These are phyloP conservation scores for Agarophyton chilense DNA, from an alignment of 23 red algal species.

Conservation along the genomic window DNA sequence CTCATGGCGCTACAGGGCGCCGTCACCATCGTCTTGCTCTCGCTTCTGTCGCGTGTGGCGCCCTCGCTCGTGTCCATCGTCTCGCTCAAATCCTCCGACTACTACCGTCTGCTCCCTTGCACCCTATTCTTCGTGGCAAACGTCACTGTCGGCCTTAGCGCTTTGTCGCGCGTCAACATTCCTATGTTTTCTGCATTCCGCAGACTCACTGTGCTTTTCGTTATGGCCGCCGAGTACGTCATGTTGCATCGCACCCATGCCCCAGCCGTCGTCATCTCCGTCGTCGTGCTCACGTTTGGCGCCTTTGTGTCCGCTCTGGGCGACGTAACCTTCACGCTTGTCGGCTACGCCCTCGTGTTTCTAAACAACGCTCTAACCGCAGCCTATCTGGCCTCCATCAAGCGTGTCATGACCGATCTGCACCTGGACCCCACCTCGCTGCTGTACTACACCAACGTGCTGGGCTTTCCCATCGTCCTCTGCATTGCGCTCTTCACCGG, in stretches of 20 bases:
- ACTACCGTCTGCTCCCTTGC: conserved; percentile 43
- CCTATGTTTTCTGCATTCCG: conserved; percentile 99
- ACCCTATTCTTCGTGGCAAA: conserved; percentile 77
- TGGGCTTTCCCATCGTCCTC: conserved; percentile 72
- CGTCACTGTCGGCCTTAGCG: conserved; percentile 84
- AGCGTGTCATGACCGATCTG: conserved; percentile 72
- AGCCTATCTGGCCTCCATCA: conserved; percentile 89
- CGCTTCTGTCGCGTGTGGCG: conserved; percentile 23
- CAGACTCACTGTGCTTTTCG: conserved; percentile 88
- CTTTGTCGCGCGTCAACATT: conserved; percentile 87
- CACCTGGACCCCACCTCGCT: conserved; percentile 74
- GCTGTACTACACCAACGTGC: conserved; percentile 80
- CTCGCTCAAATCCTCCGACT: conserved; percentile 41
- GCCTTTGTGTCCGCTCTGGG: conserved; percentile 91
- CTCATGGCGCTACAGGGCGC: conserved; percentile 72
- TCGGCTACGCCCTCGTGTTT: conserved; percentile 91
- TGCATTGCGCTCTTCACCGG: conserved; percentile 39
- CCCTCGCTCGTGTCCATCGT: conserved; percentile 43
- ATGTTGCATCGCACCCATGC: conserved; percentile 77
- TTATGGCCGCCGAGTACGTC: conserved; percentile 91
- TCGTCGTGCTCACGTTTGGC: conserved; percentile 85
- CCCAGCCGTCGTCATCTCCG: conserved; percentile 59
- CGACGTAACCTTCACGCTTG: conserved; percentile 78
- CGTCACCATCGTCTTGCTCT: conserved; percentile 61
- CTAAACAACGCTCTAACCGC: conserved; percentile 95